Conservation (phyloP, 345 rosid species). For the Mallotus nudiflorus region DNA sequence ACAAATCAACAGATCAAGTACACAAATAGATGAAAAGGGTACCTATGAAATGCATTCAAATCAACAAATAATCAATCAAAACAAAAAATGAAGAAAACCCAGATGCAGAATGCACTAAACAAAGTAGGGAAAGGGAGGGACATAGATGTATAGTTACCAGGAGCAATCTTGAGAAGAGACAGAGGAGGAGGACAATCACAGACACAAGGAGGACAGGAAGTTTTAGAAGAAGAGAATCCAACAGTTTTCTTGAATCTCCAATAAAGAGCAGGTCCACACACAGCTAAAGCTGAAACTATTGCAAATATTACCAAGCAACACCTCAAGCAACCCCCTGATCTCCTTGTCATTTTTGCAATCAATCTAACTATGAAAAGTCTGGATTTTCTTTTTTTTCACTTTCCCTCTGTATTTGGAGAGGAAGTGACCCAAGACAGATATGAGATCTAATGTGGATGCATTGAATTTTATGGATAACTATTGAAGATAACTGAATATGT, state of each 20-base stretch:
- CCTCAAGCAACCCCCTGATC: slow-evolving; percentile 82
- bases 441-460: slow-evolving; percentile 16
- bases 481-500: no score
- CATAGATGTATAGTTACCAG: slow-evolving; percentile 67
- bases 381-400: neutral
- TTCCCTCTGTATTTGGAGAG: neutral
- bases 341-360: slow-evolving; percentile 61
- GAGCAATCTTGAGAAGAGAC: slow-evolving; percentile 88
- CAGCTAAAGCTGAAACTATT: slow-evolving; percentile 77
- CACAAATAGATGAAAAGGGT: slow-evolving; percentile 23
- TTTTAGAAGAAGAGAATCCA: slow-evolving; percentile 38
- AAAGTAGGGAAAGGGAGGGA: neutral
- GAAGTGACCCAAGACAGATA: neutral
- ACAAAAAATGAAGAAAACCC: slow-evolving; percentile 5
- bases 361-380: no score
- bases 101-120: slow-evolving; percentile 9
- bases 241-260: slow-evolving; percentile 80
- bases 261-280: slow-evolving; percentile 92
- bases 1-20: slow-evolving; percentile 23
- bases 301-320: slow-evolving; percentile 90
- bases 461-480: no score
- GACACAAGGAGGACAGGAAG: slow-evolving; percentile 69
- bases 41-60: slow-evolving; percentile 19
- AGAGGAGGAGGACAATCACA: slow-evolving; percentile 97
- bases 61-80: slow-evolving; percentile 9